Conservation (phyloP, 192 early-diverging fungal genomes). For the Umbelopsis sp. region DNA sequence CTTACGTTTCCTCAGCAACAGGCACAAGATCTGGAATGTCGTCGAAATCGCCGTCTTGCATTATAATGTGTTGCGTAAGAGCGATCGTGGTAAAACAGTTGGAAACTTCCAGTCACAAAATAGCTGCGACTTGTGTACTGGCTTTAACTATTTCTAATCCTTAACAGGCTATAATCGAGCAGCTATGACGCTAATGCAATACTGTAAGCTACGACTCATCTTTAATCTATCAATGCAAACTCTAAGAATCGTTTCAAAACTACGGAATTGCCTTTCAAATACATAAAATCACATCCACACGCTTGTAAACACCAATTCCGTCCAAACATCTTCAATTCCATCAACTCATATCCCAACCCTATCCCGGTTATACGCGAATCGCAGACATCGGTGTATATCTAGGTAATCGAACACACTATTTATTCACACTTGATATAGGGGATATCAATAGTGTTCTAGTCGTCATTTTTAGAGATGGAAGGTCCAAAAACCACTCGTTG, state of each 20-base stretch:
- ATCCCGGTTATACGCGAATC: neutral
- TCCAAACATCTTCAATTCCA: neutral
- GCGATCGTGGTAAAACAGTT: too few species aligned
- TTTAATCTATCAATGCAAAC: too few species aligned
- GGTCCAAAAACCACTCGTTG: constrained; percentile 12
- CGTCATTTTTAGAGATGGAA: neutral
- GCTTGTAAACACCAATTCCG: too few species aligned
- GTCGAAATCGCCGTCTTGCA: constrained; percentile 24
- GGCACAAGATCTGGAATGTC: constrained; percentile 35
- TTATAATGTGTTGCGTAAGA: neutral
- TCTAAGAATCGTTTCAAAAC: too few species aligned
- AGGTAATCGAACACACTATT: constrained; percentile 9
- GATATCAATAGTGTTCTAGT: constrained; percentile 15
- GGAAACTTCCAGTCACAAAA: neutral
- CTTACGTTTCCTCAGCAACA: constrained; percentile 17
- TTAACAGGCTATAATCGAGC: too few species aligned
- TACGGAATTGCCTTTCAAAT: too few species aligned
- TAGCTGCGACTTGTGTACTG: neutral
- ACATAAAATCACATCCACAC: too few species aligned
- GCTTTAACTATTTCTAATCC: neutral
- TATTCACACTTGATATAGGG: constrained; percentile 4
- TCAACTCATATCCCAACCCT: neutral
- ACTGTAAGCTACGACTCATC: too few species aligned
- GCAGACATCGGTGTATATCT: neutral
- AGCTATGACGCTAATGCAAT: too few species aligned